Evolutionary conservation across 2,329 filamentous ascomycete species (phyloP), one percentile per base, ranked within the genome.

Genomic region (Trichoderma atrobrunneum): DNA sequence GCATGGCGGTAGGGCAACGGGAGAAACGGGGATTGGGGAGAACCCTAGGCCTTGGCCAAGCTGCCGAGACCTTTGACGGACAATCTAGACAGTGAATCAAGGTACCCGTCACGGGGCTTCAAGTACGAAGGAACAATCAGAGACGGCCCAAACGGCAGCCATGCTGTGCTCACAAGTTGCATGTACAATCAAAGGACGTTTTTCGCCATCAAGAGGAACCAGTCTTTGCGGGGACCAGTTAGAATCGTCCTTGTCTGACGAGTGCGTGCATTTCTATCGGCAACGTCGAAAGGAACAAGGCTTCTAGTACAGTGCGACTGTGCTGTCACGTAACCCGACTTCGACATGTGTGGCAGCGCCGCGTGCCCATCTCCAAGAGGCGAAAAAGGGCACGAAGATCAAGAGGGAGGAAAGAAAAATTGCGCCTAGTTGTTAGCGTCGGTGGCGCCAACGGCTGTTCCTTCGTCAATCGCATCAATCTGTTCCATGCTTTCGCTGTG

Each of bases 1-100:
- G 43, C 71, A 72, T 72, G 71, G 56, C 71, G 65, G 71, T 70
- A 72, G 71, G 71, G 65, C 71, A 72, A 62, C 70, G 70, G 70
- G 71, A 70, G 65, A 60, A 69, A 69, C 66, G 66, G 66, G 65
- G 57, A 34, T 60, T 57, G 56, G 59, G 57, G 48, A 51, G 57
- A 68, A 70, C 71, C 64, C 64, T 72, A 65, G 51, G 61, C 48
- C 61, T 24, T 48, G 63, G 70, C 70, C 48, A 72, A 72, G 24
- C 26, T 60, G 54, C 56, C 70, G 62, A 62, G 43, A 70, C 30
- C 16, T 24, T 39, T 24, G 67, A 54, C 24, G 54, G 65, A 67
- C 26, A 10, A 16, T 10, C 26, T 26, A 6, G 54, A 59, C 26
- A 3, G 18, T 21, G 51, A 59, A 30, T 54, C 26, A 57, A 70